Evolutionary conservation across 2,329 filamentous ascomycete species (phyloP), one percentile per base, ranked within the genome.

Genomic region (Cordyceps tenuipes): DNA sequence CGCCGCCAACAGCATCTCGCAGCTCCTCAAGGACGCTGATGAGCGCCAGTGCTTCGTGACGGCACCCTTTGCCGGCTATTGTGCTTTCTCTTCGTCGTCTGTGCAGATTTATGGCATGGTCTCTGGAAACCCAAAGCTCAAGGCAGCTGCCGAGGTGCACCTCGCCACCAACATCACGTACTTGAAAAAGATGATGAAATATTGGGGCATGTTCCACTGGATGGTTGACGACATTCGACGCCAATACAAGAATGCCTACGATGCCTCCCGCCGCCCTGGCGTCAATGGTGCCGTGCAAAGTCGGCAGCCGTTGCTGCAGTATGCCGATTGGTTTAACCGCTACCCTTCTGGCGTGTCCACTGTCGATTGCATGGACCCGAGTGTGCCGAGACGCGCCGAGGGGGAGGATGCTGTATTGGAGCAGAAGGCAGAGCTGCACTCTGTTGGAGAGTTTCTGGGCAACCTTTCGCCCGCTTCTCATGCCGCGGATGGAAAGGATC

Each of bases 141-240:
- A 96, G 70, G 81, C 83, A 13, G 82, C 84, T 9, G 91, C 90
- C 9, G 96, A 95, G 74, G 85, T 86, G 64, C 92, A 96, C 68
- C 78, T 97, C 17, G 86, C 89, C 1, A 89, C 87, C 64, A 97
- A 96, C 65, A 88, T 97, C 67, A 90, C 88, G 68, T 97, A 94
- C 67, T 76, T 99, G 49, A 88, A 88, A 59, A 94, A 90, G 73
- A 96, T 97, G 90, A 97, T 96, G 78, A 90, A 90, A 62, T 92
- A 94, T 68, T 99, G 94, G 94, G 94, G 93, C 62, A 96, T 97
- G 88, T 97, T 97, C 70, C 90, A 96, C 70, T 97, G 91, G 76
- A 92, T 97, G 82, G 88, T 91, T 0, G 92, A 97, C 70, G 94
- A 93, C 68, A 81, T 97, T 41, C 91, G 94, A 62, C 89, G 93